phyloP scores from a whole-genome alignment of 1,139 yeast genomes.

The Blastobotrys niveus region DNA sequence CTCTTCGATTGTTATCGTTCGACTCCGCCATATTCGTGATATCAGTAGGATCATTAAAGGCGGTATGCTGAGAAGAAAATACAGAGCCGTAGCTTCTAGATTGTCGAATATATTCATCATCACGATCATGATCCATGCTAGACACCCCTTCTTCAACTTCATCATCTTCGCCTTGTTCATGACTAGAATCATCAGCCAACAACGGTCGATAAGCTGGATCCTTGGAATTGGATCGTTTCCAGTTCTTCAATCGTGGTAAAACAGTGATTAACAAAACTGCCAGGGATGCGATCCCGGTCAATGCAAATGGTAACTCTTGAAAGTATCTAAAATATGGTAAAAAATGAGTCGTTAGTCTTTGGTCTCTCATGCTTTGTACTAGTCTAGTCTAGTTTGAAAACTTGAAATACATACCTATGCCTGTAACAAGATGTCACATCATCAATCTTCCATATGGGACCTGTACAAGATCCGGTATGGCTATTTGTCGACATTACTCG shows the following conservation, averaged over 20 bases:
- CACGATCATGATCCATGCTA: no score
- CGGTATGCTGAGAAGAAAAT: slow-evolving; percentile 3
- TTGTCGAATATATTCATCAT: slow-evolving; percentile 15
- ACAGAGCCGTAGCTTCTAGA: slow-evolving; percentile 22
- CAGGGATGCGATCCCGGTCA: slow-evolving; percentile 20
- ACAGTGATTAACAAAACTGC: slow-evolving; percentile 18
- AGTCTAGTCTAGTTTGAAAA: background rate
- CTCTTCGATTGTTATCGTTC: slow-evolving; percentile 7
- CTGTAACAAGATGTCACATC: slow-evolving; percentile 28
- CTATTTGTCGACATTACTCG: no score
- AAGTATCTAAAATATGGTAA: slow-evolving; percentile 22
- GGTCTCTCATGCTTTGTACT: no score
- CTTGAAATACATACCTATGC: slow-evolving; percentile 25
- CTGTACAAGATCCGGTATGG: slow-evolving; percentile 22
- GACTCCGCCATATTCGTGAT: no score
- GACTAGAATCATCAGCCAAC: slow-evolving; percentile 17
- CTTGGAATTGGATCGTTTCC: slow-evolving; percentile 1
- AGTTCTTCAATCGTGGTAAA: slow-evolving; percentile 17
- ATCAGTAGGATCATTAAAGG: slow-evolving; percentile 6
- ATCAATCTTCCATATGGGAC: slow-evolving; percentile 28
- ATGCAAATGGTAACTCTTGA: slow-evolving; percentile 23
- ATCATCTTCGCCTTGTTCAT: slow-evolving; percentile 10
- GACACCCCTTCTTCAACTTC: slow-evolving; percentile 15
- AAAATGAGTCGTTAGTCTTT: background rate
- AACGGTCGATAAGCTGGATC: slow-evolving; percentile 26